Evolutionary conservation across 148 eudicot species (phyloP), one percentile per base, ranked within the genome.

Genomic region (Linanthus parryae): DNA sequence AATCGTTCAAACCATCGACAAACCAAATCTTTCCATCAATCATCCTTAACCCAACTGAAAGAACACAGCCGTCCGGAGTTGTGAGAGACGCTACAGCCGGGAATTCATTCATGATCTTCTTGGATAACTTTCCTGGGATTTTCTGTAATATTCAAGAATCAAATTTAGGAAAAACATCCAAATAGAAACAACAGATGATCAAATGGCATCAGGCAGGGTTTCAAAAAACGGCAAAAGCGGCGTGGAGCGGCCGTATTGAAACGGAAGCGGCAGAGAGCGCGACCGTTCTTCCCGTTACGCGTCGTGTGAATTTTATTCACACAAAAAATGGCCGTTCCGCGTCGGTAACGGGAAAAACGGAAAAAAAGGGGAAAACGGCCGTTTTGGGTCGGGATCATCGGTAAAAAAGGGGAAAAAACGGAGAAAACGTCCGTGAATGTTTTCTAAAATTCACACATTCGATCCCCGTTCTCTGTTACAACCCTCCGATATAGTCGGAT

Each of bases 1-100:
- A 80, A 0, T 77, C 66, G 5, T 59, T 44, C 73, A 73, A 74
- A 37, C 80, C 83, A 19, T 74, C 40, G n/a, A 17, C 10, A 38
- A 81, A 52, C 71, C 83, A 68, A 17, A 77, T 21, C 37, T 44
- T 39, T 30, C 44, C 61, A 22, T 26, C 70, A 7, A 52, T 52
- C 64, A 51, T 71, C 57, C 38, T 54, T 37, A 52, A 30, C 11
- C 65, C 22, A 36, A 77, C 83, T 6, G 51, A 37, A 66, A 67
- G 69, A 4, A 42, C 59, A 44, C 68, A 65, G 26, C 77, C 78
- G 24, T 66, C 56, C 1, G 86, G 79, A 56, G 61, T 61, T 5
- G 46, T 55, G 11, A 80, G 65, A 31, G 31, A 50, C 18, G 50
- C 74, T 46, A 36, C 29, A 34, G 58, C 46, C 20, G 59, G 44